Conservation (phyloP, 2,329 filamentous ascomycete genomes). For the Alternaria infectoria region DNA sequence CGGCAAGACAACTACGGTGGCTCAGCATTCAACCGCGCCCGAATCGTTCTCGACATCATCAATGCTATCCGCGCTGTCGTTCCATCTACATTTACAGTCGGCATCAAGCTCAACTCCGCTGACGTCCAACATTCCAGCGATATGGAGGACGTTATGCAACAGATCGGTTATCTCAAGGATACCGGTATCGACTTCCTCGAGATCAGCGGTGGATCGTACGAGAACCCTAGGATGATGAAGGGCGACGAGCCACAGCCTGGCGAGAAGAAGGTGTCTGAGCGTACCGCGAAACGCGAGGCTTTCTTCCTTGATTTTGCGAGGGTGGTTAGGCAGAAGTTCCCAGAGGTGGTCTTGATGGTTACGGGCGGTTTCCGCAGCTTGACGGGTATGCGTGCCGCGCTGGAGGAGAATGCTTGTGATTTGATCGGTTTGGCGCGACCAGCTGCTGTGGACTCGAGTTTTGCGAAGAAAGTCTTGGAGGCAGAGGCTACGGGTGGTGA, state of each 20-base stretch:
- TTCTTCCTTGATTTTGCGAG: constrained; percentile 72
- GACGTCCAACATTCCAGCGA: constrained; percentile 52
- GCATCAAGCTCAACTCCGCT: constrained; percentile 60
- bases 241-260: background rate
- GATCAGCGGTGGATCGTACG: constrained; percentile 64
- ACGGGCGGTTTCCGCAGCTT: constrained; percentile 64
- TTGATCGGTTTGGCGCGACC: constrained; percentile 23
- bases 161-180: constrained; percentile 59
- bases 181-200: constrained; percentile 71
- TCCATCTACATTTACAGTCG: constrained; percentile 53
- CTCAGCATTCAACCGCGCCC: constrained; percentile 53
- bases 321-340: constrained; percentile 51
- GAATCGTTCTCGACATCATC: constrained; percentile 56
- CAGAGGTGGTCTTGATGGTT: constrained; percentile 56
- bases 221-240: constrained; percentile 10
- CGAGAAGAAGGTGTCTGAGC: constrained; percentile 18
- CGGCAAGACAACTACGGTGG: constrained; percentile 59
- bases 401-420: constrained; percentile 47
- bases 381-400: constrained; percentile 62
- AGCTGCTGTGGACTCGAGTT: constrained; percentile 12
- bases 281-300: constrained; percentile 65
- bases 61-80: constrained; percentile 51
- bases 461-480: constrained; percentile 12
- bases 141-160: constrained; percentile 61
- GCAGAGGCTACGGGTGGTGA: constrained; percentile 8